These are phyloP conservation scores for Talaromyces piceae DNA, from an alignment of 2,329 filamentous ascomycete genomes.

Conservation along the genomic window DNA sequence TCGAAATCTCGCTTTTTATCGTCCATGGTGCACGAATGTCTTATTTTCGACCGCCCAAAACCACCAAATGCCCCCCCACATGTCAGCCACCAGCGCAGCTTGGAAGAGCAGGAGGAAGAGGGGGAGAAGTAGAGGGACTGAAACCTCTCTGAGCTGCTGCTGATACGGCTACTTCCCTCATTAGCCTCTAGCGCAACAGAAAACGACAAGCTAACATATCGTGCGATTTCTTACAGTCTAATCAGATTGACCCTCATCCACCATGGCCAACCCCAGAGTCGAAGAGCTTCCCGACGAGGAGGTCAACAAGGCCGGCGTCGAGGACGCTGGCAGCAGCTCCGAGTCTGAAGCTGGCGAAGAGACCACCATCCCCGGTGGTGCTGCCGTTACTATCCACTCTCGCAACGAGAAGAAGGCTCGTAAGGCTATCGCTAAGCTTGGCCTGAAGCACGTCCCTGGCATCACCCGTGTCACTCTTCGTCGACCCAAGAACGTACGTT, in stretches of 20 bases:
- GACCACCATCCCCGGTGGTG: conserved; percentile 69
- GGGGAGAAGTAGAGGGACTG: no score
- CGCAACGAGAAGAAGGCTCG: conserved; percentile 99
- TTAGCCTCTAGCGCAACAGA: background rate
- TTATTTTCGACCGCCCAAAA: background rate
- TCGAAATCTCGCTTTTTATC: conserved; percentile 15
- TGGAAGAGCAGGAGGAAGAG: no score
- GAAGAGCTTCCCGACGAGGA: conserved; percentile 91
- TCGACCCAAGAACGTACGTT: conserved; percentile 93
- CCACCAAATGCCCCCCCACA: background rate
- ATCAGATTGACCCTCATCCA: conserved; percentile 16
- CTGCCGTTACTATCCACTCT: conserved; percentile 86
- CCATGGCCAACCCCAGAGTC: conserved; percentile 96
- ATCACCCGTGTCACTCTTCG: conserved; percentile 98
- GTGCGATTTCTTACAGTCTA: background rate
- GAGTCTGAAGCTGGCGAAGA: conserved; percentile 49
- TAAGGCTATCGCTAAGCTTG: conserved; percentile 98
- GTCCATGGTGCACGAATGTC: background rate
- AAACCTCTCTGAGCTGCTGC: background rate
- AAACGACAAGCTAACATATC: background rate
- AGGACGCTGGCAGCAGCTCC: conserved; percentile 52
- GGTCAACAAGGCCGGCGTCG: conserved; percentile 75
- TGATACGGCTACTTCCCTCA: background rate
- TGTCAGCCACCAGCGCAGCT: background rate
- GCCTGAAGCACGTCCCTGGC: conserved; percentile 89